These are phyloP conservation scores for Boletellus emodensis DNA, from an alignment of 768 basidiomycete species.

Conservation along the genomic window DNA sequence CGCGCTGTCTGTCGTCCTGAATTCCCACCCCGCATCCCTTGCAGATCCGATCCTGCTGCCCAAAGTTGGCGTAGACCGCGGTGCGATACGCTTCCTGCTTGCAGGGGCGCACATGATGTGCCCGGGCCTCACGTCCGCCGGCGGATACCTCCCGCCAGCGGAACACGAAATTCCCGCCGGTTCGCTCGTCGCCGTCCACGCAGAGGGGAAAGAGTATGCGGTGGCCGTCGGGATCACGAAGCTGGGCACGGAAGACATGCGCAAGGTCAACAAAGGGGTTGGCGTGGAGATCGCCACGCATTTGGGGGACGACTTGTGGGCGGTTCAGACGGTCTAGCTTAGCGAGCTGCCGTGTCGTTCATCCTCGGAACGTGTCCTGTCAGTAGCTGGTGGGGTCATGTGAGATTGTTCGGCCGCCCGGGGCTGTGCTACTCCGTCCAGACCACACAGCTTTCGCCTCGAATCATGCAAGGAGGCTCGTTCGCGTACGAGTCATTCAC, in stretches of 20 bases:
- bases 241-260: conserved; percentile 85
- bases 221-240: conserved; percentile 83
- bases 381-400: background rate
- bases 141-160: conserved; percentile 79
- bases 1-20: background rate
- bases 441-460: no score
- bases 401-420: background rate
- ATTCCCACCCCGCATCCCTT: background rate
- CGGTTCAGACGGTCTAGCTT: conserved; percentile 50
- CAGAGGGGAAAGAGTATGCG: conserved; percentile 95
- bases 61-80: conserved; percentile 86
- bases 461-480: background rate
- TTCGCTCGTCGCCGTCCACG: conserved; percentile 83
- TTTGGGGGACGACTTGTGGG: conserved; percentile 89
- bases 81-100: conserved; percentile 95
- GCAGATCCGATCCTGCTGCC: conserved; percentile 90
- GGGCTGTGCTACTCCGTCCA: no score
- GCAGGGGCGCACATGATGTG: conserved; percentile 96
- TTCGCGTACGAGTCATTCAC: conserved; percentile 49
- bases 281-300: conserved; percentile 85
- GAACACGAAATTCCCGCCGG: conserved; percentile 63
- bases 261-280: conserved; percentile 82
- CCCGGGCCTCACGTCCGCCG: conserved; percentile 90
- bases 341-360: no score
- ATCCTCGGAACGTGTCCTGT: conserved; percentile 14